Base-by-base conservation (phyloP, 495 filamentous ascomycete genomes). In the Hyphodiscus hymeniophilus region DNA sequence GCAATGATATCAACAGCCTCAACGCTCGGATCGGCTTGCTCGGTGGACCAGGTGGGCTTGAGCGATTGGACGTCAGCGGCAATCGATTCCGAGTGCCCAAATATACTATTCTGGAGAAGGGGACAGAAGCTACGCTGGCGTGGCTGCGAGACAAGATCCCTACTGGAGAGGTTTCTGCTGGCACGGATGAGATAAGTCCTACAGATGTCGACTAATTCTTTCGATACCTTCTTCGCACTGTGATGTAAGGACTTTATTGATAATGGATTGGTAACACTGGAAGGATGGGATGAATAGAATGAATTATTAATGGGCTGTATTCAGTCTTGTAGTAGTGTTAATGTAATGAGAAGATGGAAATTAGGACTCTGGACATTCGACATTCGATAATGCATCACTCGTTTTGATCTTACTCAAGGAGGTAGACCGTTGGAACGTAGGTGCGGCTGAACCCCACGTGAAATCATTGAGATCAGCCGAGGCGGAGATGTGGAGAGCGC, bases 41-140 rank as follows among this genome's bases (percentile, higher is more conserved):
- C 15, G 76, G 73, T n/a, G 70, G 79, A 33, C 66, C 64, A 42
- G 70, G 76, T 42, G 73, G 76, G 4, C 60, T 78, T 15, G 67
- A 74, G 58, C 61, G 59, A 43, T 48, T 79, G 10, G 51, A 88
- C 38, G 81, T 94, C 15, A 80, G 76, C 17, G 87, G 87, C 7
- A 95, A 94, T 61, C 72, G 72, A 22, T 94, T 95, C 62, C 67
- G 85, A 16, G 90, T 95, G 35, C 91, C 91, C n/a, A 73, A 84
- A 33, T 89, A 82, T 74, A 87, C 85, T 44, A 74, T 94, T 12
- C 66, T 97, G 47, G 85, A 89, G 45, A 86, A 89, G 49, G 91
- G 91, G 7, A 95, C 89, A 0, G 87, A 94, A 59, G 81, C 85
- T 15, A 76, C 88, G n/a, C 68, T 95, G 55, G 72, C 83, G 42